Base-by-base conservation (phyloP, 768 basidiomycete species). In the Boletus vermiculosoides region DNA sequence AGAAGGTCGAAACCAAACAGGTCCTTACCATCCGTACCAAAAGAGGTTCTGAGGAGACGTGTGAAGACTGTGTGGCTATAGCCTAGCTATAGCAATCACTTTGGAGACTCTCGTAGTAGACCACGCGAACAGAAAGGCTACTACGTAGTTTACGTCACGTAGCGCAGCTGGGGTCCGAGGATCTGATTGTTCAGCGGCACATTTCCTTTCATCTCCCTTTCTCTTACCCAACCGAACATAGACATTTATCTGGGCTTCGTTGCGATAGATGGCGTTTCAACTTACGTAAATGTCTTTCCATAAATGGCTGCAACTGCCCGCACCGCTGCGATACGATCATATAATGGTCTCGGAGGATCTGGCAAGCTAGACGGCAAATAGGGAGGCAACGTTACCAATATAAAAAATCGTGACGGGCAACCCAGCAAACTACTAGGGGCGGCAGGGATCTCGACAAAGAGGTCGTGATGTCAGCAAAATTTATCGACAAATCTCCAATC, bases 11-110 rank as follows among this genome's bases (percentile, higher is more conserved):
- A 18, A 65, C 65, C 1, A 50, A 23, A 39, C 37, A 60, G 22
- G 50, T 66, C 37, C 7, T 68, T 13, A 55, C 56, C 12, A 65
- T 66, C 36, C 57, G 36, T 20, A 65, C 63, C n/a, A 5, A 62
- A 57, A 51, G 55, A 62, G 30, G 57, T 65, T n/a, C 2, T 62
- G 23, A 55, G 58, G 47, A 55, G 37, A 42, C 45, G 0, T 16
- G 48, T 59, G 25, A 5, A 3, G 25, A 28, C 28, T 28, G 4
- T 28, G 28, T 28, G 28, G 28, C 28, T 28, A 6, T 28, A 28
- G 28, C 5, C n/a, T n/a, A n/a, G n/a, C 25, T 25, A 25, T 25
- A 25, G 25, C 25, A 25, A n/a, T n/a, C n/a, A n/a, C n/a, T n/a
- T n/a, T n/a, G n/a, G n/a, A 25, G 5, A n/a, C 15, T 36, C 31